These are phyloP conservation scores for Solanum paucissectum DNA, from an alignment of 257 asterid genomes.

Conservation along the genomic window DNA sequence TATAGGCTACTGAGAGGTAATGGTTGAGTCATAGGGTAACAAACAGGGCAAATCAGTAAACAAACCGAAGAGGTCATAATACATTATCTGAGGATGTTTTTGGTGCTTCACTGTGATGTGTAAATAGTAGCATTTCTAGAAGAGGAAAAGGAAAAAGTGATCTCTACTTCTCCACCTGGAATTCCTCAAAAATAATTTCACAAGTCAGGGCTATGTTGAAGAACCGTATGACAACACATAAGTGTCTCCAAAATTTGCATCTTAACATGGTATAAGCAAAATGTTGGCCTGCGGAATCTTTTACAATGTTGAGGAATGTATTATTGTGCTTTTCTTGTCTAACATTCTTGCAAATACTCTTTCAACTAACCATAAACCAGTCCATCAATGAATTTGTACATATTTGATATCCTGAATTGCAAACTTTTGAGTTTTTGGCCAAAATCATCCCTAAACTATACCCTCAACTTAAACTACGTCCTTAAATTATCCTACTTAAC, in stretches of 20 bases:
- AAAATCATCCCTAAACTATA: too few species aligned
- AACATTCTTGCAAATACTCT: background rate
- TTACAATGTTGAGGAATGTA: background rate
- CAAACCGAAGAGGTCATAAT: background rate
- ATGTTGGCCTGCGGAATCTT: background rate
- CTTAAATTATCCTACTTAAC: too few species aligned
- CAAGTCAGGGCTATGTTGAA: background rate
- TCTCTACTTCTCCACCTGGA: background rate
- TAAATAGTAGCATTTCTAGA: background rate
- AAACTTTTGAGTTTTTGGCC: background rate
- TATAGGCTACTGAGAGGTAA: background rate
- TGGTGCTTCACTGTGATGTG: background rate
- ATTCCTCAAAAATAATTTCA: background rate
- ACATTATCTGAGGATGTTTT: background rate
- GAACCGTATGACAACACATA: background rate
- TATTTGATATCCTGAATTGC: background rate
- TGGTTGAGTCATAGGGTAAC: background rate
- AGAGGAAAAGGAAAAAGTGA: background rate
- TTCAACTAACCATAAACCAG: background rate
- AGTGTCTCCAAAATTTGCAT: background rate
- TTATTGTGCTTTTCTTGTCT: background rate
- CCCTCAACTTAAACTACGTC: too few species aligned
- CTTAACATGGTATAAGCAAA: background rate
- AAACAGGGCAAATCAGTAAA: background rate
- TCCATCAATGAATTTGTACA: background rate